Percentiles rank a stretch among this genome's conserved stretches.
phyloP scores from a whole-genome alignment of 495 filamentous ascomycete species.

The Annulohypoxylon maeteangense region DNA sequence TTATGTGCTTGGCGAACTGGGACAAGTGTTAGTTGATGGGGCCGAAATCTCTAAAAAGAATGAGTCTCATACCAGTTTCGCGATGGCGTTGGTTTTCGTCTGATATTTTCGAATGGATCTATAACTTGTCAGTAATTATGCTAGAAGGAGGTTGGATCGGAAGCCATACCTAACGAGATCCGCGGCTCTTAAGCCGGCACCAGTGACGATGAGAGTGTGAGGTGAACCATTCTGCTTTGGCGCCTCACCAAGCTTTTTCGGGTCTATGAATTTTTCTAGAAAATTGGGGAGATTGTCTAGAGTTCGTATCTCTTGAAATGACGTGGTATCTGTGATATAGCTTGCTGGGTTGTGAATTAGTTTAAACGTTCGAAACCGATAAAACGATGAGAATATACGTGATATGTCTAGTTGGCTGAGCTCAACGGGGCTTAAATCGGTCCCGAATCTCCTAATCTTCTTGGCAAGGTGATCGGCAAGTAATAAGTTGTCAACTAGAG shows the following conservation, averaged over 20 bases:
- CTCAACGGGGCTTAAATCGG: conserved; percentile 82
- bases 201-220: conserved; percentile 84
- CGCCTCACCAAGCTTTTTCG: conserved; percentile 66
- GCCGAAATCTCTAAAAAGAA: neutral
- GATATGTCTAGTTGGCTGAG: conserved; percentile 83
- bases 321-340: conserved; percentile 73
- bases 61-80: conserved; percentile 70
- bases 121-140: conserved; percentile 17
- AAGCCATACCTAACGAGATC: conserved; percentile 73
- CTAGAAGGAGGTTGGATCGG: neutral
- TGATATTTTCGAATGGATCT: conserved; percentile 82
- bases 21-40: conserved; percentile 3
- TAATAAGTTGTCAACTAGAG: conserved; percentile 80
- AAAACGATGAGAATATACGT: conserved; percentile 59
- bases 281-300: conserved; percentile 80
- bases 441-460: conserved; percentile 78
- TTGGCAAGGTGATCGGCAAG: conserved; percentile 90
- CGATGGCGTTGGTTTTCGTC: conserved; percentile 77
- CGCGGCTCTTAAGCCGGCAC: conserved; percentile 82
- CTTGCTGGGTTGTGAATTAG: conserved; percentile 40
- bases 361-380: neutral
- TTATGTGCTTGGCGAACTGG: conserved; percentile 95
- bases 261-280: conserved; percentile 72
- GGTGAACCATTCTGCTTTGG: conserved; percentile 79
- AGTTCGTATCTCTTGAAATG: conserved; percentile 69